phyloP scores from a whole-genome alignment of 1,284 basidiomycete species.

The Rhodotorula glutinis region DNA sequence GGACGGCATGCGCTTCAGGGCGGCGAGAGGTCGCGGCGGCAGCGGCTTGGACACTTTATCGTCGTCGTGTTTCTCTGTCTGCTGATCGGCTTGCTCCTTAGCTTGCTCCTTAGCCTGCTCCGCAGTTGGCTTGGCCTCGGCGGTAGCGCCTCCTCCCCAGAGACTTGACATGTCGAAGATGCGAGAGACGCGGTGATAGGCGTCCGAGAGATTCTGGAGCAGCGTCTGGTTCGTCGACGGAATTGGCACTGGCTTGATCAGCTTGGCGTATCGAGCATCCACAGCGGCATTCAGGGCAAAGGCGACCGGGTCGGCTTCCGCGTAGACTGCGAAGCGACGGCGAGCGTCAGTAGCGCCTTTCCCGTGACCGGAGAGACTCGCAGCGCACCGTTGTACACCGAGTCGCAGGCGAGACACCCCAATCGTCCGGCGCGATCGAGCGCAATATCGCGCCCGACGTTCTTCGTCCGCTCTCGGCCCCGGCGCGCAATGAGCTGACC shows the following conservation, averaged over 20 bases:
- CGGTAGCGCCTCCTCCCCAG: conserved; percentile 13
- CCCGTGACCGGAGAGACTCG: not conserved
- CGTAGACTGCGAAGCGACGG: conserved; percentile 40
- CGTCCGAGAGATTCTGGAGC: conserved; percentile 43
- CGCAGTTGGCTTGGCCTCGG: conserved; percentile 4
- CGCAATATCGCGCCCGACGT: conserved; percentile 40
- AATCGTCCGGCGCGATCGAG: conserved; percentile 44
- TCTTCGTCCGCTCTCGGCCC: conserved; percentile 39
- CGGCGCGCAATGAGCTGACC: conserved; percentile 47
- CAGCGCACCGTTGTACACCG: conserved; percentile 27
- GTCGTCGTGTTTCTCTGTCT: not conserved
- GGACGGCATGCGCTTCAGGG: conserved; percentile 33
- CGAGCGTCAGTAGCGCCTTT: not conserved
- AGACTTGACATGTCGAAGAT: conserved; percentile 43
- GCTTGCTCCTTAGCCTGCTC: conserved; percentile 7
- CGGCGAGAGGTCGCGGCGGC: not conserved
- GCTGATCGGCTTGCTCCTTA: conserved; percentile 9
- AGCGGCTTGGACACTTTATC: conserved; percentile 3
- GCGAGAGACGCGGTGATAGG: conserved; percentile 44
- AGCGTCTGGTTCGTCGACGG: conserved; percentile 46
- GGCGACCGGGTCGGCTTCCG: conserved; percentile 50
- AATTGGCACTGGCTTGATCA: conserved; percentile 45
- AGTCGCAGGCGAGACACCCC: conserved; percentile 41
- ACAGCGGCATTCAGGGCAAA: conserved; percentile 48
- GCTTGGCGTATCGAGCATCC: conserved; percentile 47